A percentile compares a stretch with the other conserved stretches of the same genome.
These are phyloP conservation scores for Camellia japonica DNA, from an alignment of 148 eudicot species.

Conservation along the genomic window DNA sequence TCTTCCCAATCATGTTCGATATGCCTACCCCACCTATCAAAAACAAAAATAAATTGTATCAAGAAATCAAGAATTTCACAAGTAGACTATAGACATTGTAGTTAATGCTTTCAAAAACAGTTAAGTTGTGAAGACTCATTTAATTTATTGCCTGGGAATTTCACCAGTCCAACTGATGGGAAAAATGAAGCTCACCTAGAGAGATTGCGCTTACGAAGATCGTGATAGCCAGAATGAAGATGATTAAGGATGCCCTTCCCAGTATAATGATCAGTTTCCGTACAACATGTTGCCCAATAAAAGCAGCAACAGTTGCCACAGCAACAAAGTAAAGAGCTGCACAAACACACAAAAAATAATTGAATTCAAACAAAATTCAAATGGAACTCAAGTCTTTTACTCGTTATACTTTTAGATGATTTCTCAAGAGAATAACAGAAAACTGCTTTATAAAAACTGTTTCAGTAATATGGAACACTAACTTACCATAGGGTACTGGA, in stretches of 20 bases:
- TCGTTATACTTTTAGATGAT: background rate
- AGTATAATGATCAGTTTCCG: conserved; percentile 58
- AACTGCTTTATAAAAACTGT: background rate
- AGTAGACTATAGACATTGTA: background rate
- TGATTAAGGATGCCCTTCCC: conserved; percentile 83
- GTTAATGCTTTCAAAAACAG: too few relatives aligned
- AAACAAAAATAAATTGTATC: background rate
- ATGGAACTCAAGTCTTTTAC: background rate
- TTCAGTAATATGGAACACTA: background rate
- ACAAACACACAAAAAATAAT: conserved; percentile 5
- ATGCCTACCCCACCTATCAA: conserved; percentile 57
- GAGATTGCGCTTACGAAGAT: conserved; percentile 84
- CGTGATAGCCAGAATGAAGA: conserved; percentile 75
- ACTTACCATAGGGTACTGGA: conserved; percentile 88
- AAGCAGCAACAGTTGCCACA: conserved; percentile 77
- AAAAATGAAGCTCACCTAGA: conserved; percentile 47
- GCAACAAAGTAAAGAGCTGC: conserved; percentile 60
- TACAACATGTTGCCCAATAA: conserved; percentile 80
- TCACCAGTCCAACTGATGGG: background rate
- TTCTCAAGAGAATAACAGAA: background rate
- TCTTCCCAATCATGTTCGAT: conserved; percentile 47
- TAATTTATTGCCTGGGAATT: too few relatives aligned
- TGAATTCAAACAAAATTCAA: background rate
- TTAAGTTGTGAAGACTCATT: too few relatives aligned
- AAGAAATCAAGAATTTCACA: background rate